These are phyloP conservation scores for Paracoccidioides brasiliensis DNA, from an alignment of 2,329 filamentous ascomycete species.

Conservation along the genomic window DNA sequence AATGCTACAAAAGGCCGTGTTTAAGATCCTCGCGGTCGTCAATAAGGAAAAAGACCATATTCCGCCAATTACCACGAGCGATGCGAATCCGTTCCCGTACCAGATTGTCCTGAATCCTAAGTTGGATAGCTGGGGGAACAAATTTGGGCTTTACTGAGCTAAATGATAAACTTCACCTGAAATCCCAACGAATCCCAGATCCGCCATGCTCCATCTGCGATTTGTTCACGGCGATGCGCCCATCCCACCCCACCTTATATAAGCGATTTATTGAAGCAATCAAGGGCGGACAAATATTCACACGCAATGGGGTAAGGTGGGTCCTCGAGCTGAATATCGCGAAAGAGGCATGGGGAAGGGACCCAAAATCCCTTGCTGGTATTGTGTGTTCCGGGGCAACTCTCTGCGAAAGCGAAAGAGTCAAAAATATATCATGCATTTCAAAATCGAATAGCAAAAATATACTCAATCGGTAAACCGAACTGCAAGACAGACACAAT, in stretches of 20 bases:
- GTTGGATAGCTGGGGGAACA: slow-evolving; percentile 61
- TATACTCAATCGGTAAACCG: too few relatives aligned
- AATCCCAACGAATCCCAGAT: background rate
- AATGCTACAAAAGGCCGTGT: slow-evolving; percentile 69
- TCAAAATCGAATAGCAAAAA: background rate
- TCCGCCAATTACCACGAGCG: slow-evolving; percentile 85
- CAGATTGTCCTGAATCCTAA: slow-evolving; percentile 82
- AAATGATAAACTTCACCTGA: background rate
- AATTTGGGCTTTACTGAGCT: slow-evolving; percentile 59
- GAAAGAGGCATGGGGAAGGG: background rate
- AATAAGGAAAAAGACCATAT: slow-evolving; percentile 92
- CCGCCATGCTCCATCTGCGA: too few relatives aligned
- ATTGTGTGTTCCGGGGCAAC: background rate
- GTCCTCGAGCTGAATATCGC: background rate
- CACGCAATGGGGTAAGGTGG: background rate
- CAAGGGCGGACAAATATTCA: background rate
- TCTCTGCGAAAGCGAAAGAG: background rate
- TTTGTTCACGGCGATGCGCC: too few relatives aligned
- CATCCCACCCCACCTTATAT: background rate
- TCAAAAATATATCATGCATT: background rate
- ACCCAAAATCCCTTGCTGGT: background rate
- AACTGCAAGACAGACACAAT: background rate
- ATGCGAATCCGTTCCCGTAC: slow-evolving; percentile 88
- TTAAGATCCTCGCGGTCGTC: slow-evolving; percentile 80
- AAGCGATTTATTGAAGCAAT: background rate